phyloP scores from a whole-genome alignment of 768 basidiomycete species.

The Tylopilus felleus region DNA sequence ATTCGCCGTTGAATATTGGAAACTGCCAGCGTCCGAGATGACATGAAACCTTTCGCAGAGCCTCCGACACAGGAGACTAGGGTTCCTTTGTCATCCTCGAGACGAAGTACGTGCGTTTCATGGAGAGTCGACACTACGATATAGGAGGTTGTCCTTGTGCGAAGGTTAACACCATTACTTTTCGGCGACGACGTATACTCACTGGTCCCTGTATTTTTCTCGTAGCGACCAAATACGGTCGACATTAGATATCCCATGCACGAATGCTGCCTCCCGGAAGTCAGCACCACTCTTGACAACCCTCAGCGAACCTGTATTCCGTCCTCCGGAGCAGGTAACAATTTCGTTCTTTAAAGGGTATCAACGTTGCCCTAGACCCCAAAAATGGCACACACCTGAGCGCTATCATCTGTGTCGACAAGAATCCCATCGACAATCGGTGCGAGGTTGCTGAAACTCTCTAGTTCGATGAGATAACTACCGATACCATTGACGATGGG shows the following conservation, averaged over 20 bases:
- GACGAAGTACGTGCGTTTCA: conserved; percentile 50
- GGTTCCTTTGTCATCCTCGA: conserved; percentile 34
- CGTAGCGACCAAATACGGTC: conserved; percentile 62
- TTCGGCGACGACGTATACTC: conserved; percentile 22
- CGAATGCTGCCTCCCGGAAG: conserved; percentile 58
- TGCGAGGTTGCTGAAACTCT: conserved; percentile 71
- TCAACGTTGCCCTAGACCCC: not conserved
- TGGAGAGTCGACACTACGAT: conserved; percentile 59
- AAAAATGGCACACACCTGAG: conserved; percentile 48
- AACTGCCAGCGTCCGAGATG: conserved; percentile 59
- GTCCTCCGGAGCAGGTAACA: conserved; percentile 82
- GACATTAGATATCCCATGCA: conserved; percentile 57
- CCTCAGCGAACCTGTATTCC: conserved; percentile 71
- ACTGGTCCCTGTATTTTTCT: conserved; percentile 46
- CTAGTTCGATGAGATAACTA: conserved; percentile 56
- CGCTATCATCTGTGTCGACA: conserved; percentile 66
- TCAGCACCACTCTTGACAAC: conserved; percentile 81
- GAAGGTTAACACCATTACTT: not conserved
- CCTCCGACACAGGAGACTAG: conserved; percentile 23
- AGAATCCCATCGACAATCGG: conserved; percentile 81
- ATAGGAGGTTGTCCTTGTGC: conserved; percentile 49
- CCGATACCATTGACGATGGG: conserved; percentile 51
- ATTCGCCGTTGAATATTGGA: conserved; percentile 47
- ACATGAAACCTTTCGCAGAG: conserved; percentile 49
- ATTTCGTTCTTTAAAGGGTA: conserved; percentile 56